Conservation (phyloP, 1,139 yeast species). For the Pichia sp. region DNA sequence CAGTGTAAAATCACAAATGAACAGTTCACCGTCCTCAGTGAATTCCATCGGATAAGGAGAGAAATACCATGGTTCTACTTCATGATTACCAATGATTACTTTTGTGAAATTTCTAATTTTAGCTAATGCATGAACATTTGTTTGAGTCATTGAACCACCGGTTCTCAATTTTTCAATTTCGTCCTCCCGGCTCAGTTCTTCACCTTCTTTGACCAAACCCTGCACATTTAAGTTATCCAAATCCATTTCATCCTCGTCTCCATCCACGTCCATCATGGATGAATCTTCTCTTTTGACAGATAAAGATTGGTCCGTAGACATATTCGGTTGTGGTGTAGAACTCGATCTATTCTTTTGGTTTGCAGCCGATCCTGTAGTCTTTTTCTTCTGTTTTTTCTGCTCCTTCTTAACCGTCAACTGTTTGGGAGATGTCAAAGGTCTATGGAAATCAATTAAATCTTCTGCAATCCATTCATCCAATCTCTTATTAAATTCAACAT, state of each 20-base stretch:
- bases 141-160: conserved; percentile 94
- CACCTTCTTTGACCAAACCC: conserved; percentile 59
- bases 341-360: conserved; percentile 4
- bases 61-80: conserved; percentile 98
- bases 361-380: conserved; percentile 19
- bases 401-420: conserved; percentile 35
- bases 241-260: conserved; percentile 68
- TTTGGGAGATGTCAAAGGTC: conserved; percentile 66
- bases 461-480: conserved; percentile 88
- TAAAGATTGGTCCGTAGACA: conserved; percentile 3
- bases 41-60: conserved; percentile 94
- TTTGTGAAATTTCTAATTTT: conserved; percentile 76
- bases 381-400: conserved; percentile 39
- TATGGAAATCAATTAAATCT: conserved; percentile 59
- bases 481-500: conserved; percentile 86
- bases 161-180: conserved; percentile 89
- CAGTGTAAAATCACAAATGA: conserved; percentile 85
- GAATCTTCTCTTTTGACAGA: conserved; percentile 5
- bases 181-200: conserved; percentile 74
- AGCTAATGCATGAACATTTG: conserved; percentile 67
- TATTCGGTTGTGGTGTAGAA: conserved; percentile 2
- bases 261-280: conserved; percentile 1
- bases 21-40: conserved; percentile 83
- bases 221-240: conserved; percentile 80
- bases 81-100: conserved; percentile 80